Conservation (phyloP, 1,284 basidiomycete genomes). For the Erythrobasidium hasegawianum region DNA sequence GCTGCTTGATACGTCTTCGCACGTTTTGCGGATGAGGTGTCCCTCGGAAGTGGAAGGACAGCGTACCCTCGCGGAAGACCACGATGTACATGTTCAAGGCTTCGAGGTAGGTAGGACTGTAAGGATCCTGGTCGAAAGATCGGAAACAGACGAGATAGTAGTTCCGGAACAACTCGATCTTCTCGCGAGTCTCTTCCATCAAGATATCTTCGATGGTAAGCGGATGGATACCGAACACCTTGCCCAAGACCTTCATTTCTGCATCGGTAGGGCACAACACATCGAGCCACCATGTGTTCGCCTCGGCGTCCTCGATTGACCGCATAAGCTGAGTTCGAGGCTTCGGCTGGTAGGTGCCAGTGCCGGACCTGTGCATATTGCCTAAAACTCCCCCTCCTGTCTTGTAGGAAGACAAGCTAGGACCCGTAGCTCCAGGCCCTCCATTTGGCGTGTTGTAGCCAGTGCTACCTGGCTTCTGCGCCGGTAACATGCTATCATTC, state of each 20-base stretch:
- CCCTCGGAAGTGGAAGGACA: slow-evolving; percentile 95
- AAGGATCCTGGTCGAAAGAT: slow-evolving; percentile 97
- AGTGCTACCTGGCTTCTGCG: slow-evolving; percentile 22
- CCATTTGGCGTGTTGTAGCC: slow-evolving; percentile 21
- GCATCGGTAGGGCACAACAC: slow-evolving; percentile 91
- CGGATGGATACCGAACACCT: slow-evolving; percentile 95
- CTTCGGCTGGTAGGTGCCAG: neutral
- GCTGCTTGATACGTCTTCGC: slow-evolving; percentile 94
- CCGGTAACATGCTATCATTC: slow-evolving; percentile 6
- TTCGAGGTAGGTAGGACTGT: slow-evolving; percentile 94
- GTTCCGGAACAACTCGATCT: slow-evolving; percentile 98
- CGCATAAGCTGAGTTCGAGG: slow-evolving; percentile 48
- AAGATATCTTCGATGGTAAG: slow-evolving; percentile 98
- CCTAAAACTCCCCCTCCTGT: neutral
- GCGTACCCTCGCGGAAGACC: slow-evolving; percentile 95
- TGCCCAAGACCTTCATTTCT: slow-evolving; percentile 95
- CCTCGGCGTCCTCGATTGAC: slow-evolving; percentile 56
- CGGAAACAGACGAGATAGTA: slow-evolving; percentile 99
- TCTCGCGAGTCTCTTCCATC: slow-evolving; percentile 99
- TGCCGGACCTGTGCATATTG: neutral
- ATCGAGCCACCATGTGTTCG: slow-evolving; percentile 96
- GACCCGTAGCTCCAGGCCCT: neutral
- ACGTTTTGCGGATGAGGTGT: slow-evolving; percentile 98
- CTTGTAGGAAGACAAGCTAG: slow-evolving; percentile 25
- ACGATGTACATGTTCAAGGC: slow-evolving; percentile 99